These are phyloP conservation scores for Leccinum proximum DNA, from an alignment of 1,284 basidiomycete genomes.

Conservation along the genomic window DNA sequence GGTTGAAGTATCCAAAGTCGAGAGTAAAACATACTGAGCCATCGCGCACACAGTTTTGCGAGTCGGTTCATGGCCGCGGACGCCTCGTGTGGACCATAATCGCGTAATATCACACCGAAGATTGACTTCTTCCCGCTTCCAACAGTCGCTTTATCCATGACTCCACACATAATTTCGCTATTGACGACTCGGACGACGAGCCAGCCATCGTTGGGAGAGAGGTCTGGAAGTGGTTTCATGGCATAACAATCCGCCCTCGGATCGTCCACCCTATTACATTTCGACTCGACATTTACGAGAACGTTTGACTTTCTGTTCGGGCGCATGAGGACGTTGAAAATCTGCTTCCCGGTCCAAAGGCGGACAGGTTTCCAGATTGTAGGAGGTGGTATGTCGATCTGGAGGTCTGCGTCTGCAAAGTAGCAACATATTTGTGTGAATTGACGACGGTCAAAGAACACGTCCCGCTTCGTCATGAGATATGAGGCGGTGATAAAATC, in stretches of 20 bases:
- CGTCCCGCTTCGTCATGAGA: constrained; percentile 91
- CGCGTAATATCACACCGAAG: constrained; percentile 96
- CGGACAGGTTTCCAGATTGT: constrained; percentile 92
- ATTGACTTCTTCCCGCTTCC: constrained; percentile 99
- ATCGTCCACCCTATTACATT: constrained; percentile 93
- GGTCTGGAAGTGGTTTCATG: constrained; percentile 70
- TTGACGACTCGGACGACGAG: constrained; percentile 85
- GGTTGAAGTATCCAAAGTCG: not conserved
- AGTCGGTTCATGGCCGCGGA: constrained; percentile 95
- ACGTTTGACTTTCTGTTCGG: constrained; percentile 88
- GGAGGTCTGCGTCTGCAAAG: constrained; percentile 87
- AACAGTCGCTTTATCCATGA: constrained; percentile 98
- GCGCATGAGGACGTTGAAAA: constrained; percentile 96
- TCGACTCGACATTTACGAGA: constrained; percentile 94
- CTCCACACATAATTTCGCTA: constrained; percentile 99
- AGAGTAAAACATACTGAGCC: constrained; percentile 62
- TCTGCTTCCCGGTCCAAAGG: constrained; percentile 98
- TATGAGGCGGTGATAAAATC: constrained; percentile 99
- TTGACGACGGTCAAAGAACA: constrained; percentile 92
- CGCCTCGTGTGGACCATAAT: constrained; percentile 95
- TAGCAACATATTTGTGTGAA: constrained; percentile 98
- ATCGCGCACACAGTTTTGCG: constrained; percentile 95
- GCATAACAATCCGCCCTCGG: constrained; percentile 64
- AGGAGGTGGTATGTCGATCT: constrained; percentile 96
- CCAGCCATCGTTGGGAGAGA: constrained; percentile 98